A percentile compares a stretch with the other conserved stretches of the same genome.
Evolutionary conservation across 331 rosid genomes (phyloP).

Genomic region (Arachis monticola): DNA sequence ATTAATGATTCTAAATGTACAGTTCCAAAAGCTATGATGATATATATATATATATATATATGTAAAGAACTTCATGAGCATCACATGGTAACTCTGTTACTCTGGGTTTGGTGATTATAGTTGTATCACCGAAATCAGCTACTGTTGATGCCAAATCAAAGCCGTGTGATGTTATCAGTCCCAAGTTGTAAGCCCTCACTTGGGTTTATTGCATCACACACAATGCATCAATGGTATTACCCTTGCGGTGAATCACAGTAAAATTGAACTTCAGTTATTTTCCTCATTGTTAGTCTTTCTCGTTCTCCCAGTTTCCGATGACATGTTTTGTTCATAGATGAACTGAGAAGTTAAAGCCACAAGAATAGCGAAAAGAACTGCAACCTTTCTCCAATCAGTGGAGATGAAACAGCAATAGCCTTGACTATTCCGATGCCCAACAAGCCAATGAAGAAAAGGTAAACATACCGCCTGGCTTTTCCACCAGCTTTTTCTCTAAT

Average conservation of each 20-base stretch:
- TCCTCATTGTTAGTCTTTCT: slow-evolving; percentile 47
- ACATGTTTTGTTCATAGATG: slow-evolving; percentile 75
- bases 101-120: slow-evolving; percentile 65
- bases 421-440: slow-evolving; percentile 59
- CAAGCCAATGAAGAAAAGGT: slow-evolving; percentile 73
- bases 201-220: slow-evolving; percentile 75
- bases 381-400: slow-evolving; percentile 78
- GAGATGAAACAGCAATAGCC: slow-evolving; percentile 65
- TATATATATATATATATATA: too few relatives aligned
- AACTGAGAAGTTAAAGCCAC: slow-evolving; percentile 73
- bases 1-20: too few relatives aligned
- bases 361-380: slow-evolving; percentile 71
- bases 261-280: slow-evolving; percentile 50
- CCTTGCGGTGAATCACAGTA: background rate
- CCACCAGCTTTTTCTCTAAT: slow-evolving; percentile 71
- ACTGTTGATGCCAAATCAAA: slow-evolving; percentile 67
- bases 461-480: slow-evolving; percentile 66
- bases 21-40: too few relatives aligned
- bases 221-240: slow-evolving; percentile 36
- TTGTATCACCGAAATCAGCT: slow-evolving; percentile 51
- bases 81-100: slow-evolving; percentile 54
- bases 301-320: slow-evolving; percentile 54
- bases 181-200: slow-evolving; percentile 63
- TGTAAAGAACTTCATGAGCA: slow-evolving; percentile 45
- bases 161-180: slow-evolving; percentile 71